Evolutionary conservation across 2,329 filamentous ascomycete genomes (phyloP).

Genomic region (Botrytis pseudocinerea): DNA sequence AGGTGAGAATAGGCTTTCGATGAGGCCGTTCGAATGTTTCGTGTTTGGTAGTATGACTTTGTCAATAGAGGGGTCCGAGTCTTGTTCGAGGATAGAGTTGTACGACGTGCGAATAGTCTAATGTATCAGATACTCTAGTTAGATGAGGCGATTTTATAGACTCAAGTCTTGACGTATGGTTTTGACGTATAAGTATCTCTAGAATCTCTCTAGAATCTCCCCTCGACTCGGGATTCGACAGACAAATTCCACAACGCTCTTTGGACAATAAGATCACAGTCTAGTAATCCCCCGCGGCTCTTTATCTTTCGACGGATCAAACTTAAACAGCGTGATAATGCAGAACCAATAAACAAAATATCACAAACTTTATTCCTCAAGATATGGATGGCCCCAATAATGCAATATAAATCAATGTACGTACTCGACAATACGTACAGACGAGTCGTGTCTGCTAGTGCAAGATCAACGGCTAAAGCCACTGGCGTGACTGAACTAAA

Average conservation of each 20-base stretch:
- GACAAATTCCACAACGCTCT: not conserved
- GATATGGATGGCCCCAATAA: not conserved
- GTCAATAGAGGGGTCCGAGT: not conserved
- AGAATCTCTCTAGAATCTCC: not conserved
- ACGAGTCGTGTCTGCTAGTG: not conserved
- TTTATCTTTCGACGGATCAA: not conserved
- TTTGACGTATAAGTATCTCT: not conserved
- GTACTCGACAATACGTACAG: not conserved
- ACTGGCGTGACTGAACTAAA: constrained; percentile 7
- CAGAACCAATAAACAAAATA: not conserved
- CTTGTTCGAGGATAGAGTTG: not conserved
- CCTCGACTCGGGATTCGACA: not conserved
- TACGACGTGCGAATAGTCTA: not conserved
- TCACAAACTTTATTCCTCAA: constrained; percentile 2
- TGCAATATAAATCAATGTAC: not conserved
- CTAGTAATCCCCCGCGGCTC: not conserved
- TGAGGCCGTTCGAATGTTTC: not conserved
- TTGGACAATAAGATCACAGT: not conserved
- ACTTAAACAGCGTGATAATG: not conserved
- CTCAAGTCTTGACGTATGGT: not conserved
- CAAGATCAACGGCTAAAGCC: not conserved
- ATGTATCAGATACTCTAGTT: not conserved
- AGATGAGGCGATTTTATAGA: not conserved
- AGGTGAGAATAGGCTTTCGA: not conserved
- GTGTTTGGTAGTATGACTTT: not conserved